Conservation (phyloP, 2,329 filamentous ascomycete species). For the Phoma sp. region DNA sequence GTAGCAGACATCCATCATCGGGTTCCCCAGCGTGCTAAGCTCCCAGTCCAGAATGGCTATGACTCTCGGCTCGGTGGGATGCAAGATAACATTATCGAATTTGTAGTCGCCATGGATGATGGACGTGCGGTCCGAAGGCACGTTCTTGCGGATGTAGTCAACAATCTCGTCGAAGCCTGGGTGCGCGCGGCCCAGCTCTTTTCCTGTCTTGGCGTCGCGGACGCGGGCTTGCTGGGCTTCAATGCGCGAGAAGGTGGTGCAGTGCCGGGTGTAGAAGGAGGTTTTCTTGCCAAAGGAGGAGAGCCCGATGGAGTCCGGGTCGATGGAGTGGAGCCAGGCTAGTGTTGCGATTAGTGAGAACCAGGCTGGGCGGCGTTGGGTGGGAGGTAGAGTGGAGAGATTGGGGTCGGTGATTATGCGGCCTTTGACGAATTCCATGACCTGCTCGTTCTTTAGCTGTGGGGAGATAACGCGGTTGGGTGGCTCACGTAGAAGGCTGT, state of each 20-base stretch:
- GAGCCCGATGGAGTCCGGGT: conserved; percentile 70
- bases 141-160: conserved; percentile 70
- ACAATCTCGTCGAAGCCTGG: conserved; percentile 82
- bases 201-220: conserved; percentile 71
- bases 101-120: conserved; percentile 96
- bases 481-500: conserved; percentile 76
- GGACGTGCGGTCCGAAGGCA: conserved; percentile 75
- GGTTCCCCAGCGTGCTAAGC: conserved; percentile 94
- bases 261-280: conserved; percentile 85
- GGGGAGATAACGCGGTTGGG: too few species aligned
- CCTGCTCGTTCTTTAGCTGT: conserved; percentile 36
- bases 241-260: conserved; percentile 80
- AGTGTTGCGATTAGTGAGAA: conserved; percentile 72
- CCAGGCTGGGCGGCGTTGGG: conserved; percentile 61
- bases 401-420: conserved; percentile 88
- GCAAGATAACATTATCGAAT: conserved; percentile 69
- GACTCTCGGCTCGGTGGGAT: conserved; percentile 82
- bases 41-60: conserved; percentile 97
- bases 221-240: conserved; percentile 77
- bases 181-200: conserved; percentile 71
- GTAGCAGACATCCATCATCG: conserved; percentile 87
- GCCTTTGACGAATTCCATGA: conserved; percentile 94
- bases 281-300: conserved; percentile 71
- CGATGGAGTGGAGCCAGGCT: conserved; percentile 80
- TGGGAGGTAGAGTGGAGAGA: conserved; percentile 70